phyloP scores from a whole-genome alignment of 2,329 filamentous ascomycete species.

The Xylariaceae sp. region DNA sequence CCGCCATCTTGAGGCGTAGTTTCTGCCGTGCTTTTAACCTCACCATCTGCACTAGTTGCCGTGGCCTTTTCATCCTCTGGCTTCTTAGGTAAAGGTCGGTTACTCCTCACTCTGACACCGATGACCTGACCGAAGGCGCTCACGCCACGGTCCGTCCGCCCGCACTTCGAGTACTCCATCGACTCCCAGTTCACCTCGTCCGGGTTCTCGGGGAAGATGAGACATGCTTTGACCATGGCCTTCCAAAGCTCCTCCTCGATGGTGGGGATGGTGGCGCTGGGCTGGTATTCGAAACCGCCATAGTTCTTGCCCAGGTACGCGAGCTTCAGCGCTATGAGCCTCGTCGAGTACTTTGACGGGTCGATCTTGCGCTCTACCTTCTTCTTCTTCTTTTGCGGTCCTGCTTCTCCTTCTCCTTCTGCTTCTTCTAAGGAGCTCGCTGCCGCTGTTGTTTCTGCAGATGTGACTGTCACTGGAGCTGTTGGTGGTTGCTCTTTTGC shows the following conservation, averaged over 20 bases:
- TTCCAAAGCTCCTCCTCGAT: slow-evolving; percentile 96
- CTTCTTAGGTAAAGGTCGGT: slow-evolving; percentile 62
- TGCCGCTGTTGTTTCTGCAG: neutral
- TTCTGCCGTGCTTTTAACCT: slow-evolving; percentile 25
- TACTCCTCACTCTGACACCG: slow-evolving; percentile 81
- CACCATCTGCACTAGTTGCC: neutral
- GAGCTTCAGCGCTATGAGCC: slow-evolving; percentile 89
- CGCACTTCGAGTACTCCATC: slow-evolving; percentile 94
- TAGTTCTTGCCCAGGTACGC: slow-evolving; percentile 92
- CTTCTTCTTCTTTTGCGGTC: slow-evolving; percentile 52
- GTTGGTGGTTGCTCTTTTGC: slow-evolving; percentile 14
- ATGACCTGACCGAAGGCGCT: slow-evolving; percentile 98
- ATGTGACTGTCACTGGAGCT: neutral
- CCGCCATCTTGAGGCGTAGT: slow-evolving; percentile 2
- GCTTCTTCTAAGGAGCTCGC: slow-evolving; percentile 39
- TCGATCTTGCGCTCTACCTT: slow-evolving; percentile 66
- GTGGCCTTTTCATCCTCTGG: slow-evolving; percentile 29
- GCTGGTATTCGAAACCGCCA: slow-evolving; percentile 90
- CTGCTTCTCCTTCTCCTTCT: slow-evolving; percentile 48
- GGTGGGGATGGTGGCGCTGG: slow-evolving; percentile 74
- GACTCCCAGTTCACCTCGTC: slow-evolving; percentile 78
- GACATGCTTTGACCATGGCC: slow-evolving; percentile 78
- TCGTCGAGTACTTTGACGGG: slow-evolving; percentile 79
- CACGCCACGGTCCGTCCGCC: slow-evolving; percentile 89
- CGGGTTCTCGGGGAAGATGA: slow-evolving; percentile 76